Percentiles rank a stretch among this genome's conserved stretches.
phyloP scores from a whole-genome alignment of 805 yeast species.

The Ogataea sp. region DNA sequence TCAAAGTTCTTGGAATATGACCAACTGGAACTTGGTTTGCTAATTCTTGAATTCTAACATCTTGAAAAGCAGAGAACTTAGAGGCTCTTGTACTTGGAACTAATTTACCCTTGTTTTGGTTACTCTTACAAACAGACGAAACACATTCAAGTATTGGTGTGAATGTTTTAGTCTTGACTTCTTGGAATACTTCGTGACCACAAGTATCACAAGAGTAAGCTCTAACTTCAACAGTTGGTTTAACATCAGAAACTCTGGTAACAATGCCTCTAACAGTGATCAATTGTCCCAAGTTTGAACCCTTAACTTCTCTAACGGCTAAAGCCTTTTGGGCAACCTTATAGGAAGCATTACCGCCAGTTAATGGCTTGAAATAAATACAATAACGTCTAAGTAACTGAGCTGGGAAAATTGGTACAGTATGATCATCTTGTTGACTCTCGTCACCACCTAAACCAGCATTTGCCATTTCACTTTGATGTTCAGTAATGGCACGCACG shows the following conservation, averaged over 20 bases:
- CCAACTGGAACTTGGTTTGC: conserved; percentile 97
- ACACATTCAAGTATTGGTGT: conserved; percentile 87
- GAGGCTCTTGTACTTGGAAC: conserved; percentile 94
- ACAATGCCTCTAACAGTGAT: conserved; percentile 92
- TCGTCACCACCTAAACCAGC: conserved; percentile 27
- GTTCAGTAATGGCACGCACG: conserved; percentile 60
- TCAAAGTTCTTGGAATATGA: conserved; percentile 85
- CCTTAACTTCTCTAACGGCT: conserved; percentile 87
- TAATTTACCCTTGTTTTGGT: conserved; percentile 80
- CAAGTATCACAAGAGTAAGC: conserved; percentile 98
- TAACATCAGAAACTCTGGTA: conserved; percentile 92
- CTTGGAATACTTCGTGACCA: conserved; percentile 95
- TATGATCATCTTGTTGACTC: conserved; percentile 20
- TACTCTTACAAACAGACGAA: conserved; percentile 67
- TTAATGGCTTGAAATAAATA: conserved; percentile 78
- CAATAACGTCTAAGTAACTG: conserved; percentile 80
- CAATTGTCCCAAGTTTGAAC: conserved; percentile 73
- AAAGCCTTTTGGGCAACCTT: conserved; percentile 44
- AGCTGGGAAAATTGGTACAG: conserved; percentile 67
- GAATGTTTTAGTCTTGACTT: conserved; percentile 75
- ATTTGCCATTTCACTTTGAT: conserved; percentile 49
- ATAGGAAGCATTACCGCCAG: conserved; percentile 28
- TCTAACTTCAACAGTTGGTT: conserved; percentile 82
- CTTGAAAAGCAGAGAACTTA: conserved; percentile 92
- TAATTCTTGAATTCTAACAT: conserved; percentile 88